Conservation (phyloP, 225 moss, liverwort and hornwort genomes). For the Bryoerythrophyllum caledonicum region DNA sequence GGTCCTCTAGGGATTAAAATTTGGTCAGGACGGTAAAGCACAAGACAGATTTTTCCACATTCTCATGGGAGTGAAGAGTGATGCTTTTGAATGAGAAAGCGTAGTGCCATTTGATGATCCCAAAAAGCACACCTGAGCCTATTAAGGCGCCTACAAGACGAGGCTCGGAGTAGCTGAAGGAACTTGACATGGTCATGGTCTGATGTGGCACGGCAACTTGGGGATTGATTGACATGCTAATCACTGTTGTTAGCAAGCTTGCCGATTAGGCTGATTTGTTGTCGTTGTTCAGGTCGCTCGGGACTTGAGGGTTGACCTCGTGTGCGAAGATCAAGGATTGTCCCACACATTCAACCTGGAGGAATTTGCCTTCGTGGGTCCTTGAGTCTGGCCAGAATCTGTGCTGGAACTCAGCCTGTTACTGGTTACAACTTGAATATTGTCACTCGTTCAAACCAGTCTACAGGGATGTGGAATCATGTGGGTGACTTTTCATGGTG, state of each 20-base stretch:
- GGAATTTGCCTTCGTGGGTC: not conserved
- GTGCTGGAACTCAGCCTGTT: not conserved
- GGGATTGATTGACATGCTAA: not conserved
- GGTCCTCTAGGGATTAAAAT: too few species aligned
- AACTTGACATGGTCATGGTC: constrained; percentile 12
- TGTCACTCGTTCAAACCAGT: not conserved
- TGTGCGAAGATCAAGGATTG: not conserved
- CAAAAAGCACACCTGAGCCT: not conserved
- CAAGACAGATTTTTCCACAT: too few species aligned
- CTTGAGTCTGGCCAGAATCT: constrained; percentile 10
- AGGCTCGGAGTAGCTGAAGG: not conserved
- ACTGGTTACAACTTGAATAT: not conserved
- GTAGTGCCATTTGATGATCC: not conserved
- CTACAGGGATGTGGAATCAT: not conserved
- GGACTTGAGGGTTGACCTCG: not conserved
- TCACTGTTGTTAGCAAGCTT: not conserved
- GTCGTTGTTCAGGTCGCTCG: not conserved
- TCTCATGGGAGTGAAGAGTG: too few species aligned
- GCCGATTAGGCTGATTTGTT: not conserved
- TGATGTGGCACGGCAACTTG: not conserved
- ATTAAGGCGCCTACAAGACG: too few species aligned
- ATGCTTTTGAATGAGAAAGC: too few species aligned
- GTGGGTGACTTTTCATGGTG: not conserved
- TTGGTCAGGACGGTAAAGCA: too few species aligned
- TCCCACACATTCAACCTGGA: not conserved